Evolutionary conservation across 2,329 filamentous ascomycete species (phyloP).

Genomic region (Akanthomyces lecanii): DNA sequence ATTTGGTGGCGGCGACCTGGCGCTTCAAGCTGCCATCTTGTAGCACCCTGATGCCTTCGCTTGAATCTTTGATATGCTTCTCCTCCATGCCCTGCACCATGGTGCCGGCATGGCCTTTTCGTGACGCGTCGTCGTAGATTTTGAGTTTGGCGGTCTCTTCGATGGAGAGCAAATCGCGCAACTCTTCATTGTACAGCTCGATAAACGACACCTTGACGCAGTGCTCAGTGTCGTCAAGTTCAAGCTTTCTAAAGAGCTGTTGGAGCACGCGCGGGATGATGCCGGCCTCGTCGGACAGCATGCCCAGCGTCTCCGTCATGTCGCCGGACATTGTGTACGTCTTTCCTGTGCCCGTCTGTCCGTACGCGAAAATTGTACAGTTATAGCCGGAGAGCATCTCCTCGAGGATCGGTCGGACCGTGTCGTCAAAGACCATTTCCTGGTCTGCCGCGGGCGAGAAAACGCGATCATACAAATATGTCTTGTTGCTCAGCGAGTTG

Average conservation of each 20-base stretch:
- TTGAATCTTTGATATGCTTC: constrained; percentile 80
- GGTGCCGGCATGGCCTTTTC: constrained; percentile 79
- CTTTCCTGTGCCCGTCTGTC: constrained; percentile 96
- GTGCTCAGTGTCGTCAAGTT: constrained; percentile 72
- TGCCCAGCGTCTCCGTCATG: constrained; percentile 80
- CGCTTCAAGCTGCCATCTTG: constrained; percentile 87
- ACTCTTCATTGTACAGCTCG: constrained; percentile 95
- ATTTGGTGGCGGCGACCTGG: constrained; percentile 99
- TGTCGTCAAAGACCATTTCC: constrained; percentile 89
- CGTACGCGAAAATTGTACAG: constrained; percentile 98
- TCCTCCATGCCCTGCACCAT: constrained; percentile 98
- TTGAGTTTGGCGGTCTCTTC: constrained; percentile 87
- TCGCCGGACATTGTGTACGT: constrained; percentile 99
- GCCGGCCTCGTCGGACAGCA: constrained; percentile 85
- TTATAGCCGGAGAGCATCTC: constrained; percentile 97
- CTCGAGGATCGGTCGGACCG: constrained; percentile 86
- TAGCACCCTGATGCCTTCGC: constrained; percentile 81
- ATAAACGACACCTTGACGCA: constrained; percentile 98
- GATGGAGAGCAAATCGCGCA: constrained; percentile 78
- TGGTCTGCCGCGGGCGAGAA: constrained; percentile 95
- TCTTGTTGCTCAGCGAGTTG: constrained; percentile 89
- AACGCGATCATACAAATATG: constrained; percentile 94
- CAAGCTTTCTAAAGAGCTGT: constrained; percentile 79
- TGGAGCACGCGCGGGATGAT: constrained; percentile 92
- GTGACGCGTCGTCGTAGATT: constrained; percentile 87